Conservation (phyloP, 768 basidiomycete genomes). For the Lentinula sp. region DNA sequence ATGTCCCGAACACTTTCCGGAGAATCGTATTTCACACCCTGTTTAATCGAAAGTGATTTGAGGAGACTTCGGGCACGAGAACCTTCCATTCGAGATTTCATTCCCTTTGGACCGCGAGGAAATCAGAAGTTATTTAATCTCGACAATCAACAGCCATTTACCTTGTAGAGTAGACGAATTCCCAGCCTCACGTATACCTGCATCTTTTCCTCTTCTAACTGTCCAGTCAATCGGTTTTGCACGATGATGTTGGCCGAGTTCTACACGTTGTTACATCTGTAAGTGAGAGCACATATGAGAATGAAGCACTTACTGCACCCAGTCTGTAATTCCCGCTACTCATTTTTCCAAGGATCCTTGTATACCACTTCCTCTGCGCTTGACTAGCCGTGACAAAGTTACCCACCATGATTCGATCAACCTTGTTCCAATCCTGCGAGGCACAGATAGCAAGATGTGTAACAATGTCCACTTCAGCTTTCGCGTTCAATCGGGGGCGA, state of each 20-base stretch:
- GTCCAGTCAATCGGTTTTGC: constrained; percentile 87
- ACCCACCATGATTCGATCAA: constrained; percentile 85
- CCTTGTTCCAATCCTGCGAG: constrained; percentile 84
- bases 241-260: constrained; percentile 99
- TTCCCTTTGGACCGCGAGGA: constrained; percentile 44
- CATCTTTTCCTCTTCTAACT: constrained; percentile 98
- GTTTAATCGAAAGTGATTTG: constrained; percentile 88
- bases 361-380: constrained; percentile 97
- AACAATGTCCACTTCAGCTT: constrained; percentile 90
- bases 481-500: constrained; percentile 74
- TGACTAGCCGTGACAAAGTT: constrained; percentile 93
- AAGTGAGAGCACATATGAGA: not conserved
- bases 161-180: constrained; percentile 88
- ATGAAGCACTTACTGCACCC: constrained; percentile 63
- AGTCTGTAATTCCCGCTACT: constrained; percentile 83
- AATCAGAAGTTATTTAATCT: not conserved
- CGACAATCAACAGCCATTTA: constrained; percentile 13
- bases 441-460: constrained; percentile 98
- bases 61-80: constrained; percentile 62
- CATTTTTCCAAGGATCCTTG: constrained; percentile 82
- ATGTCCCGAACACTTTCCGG: constrained; percentile 84
- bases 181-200: constrained; percentile 88
- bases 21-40: constrained; percentile 88
- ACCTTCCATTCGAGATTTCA: constrained; percentile 85
- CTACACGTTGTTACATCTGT: constrained; percentile 26